Evolutionary conservation across 2,329 filamentous ascomycete species (phyloP).

Genomic region (Colletotrichum spaethianum): DNA sequence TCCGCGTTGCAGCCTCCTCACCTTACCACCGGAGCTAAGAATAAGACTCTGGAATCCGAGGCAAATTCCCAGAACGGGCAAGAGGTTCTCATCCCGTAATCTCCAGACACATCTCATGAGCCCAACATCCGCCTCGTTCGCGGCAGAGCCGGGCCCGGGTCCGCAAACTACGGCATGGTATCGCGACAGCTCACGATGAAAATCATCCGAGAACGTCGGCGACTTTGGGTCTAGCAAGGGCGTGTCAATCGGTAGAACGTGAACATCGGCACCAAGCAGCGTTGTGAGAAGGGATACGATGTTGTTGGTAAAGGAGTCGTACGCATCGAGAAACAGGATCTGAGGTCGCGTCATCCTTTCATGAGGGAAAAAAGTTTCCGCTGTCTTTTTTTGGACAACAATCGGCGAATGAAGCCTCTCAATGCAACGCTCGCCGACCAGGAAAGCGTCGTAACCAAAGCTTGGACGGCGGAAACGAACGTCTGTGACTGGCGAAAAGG

Average conservation of each 20-base stretch:
- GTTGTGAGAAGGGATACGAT: conserved; percentile 86
- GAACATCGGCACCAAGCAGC: conserved; percentile 76
- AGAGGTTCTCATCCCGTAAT: conserved; percentile 67
- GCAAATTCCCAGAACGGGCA: conserved; percentile 91
- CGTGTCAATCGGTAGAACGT: conserved; percentile 81
- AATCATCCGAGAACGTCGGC: conserved; percentile 57
- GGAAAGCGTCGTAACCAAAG: conserved; percentile 16
- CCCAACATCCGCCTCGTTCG: conserved; percentile 81
- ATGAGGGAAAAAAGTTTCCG: background rate
- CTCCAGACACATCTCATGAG: conserved; percentile 84
- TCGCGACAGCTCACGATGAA: conserved; percentile 65
- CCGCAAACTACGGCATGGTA: conserved; percentile 93
- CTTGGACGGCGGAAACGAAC: conserved; percentile 13
- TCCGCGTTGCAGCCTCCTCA: conserved; percentile 78
- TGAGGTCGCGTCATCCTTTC: conserved; percentile 52
- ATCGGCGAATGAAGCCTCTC: conserved; percentile 1
- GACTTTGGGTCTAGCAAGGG: conserved; percentile 61
- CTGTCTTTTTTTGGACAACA: conserved; percentile 1
- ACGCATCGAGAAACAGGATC: conserved; percentile 93
- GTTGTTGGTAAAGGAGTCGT: conserved; percentile 97
- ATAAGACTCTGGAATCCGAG: conserved; percentile 90
- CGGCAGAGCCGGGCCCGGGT: conserved; percentile 89
- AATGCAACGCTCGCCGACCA: conserved; percentile 20
- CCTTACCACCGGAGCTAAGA: conserved; percentile 74
- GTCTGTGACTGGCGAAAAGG: conserved; percentile 20